Evolutionary conservation across 805 yeast species (phyloP), one percentile per base, ranked within the genome.

Genomic region (Kuraishia ogatae): DNA sequence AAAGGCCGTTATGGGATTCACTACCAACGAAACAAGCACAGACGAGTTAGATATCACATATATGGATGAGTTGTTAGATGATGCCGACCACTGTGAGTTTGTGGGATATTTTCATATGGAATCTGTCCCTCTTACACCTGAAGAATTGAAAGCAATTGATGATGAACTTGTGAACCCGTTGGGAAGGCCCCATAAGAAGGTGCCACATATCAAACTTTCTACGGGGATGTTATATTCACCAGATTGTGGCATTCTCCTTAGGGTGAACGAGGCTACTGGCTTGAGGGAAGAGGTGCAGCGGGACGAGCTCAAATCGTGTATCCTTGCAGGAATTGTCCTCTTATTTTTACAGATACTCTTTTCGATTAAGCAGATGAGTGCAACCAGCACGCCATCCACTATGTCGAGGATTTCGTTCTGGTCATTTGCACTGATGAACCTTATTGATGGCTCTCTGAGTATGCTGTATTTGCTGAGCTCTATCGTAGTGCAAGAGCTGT

Each of bases 211-310:
- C 19, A 71, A 70, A 35, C 62, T 92, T 10, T 66, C 77, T 1
- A 69, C 77, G 11, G 90, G 86, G 6, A 58, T 89, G 15, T 57
- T 89, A 20, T 91, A 88, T 63, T 89, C 97, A 0, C 97, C 97
- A 0, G 96, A 92, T 65, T 92, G 98, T 73, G 96, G 92, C 0
- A 64, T 85, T 2, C 65, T 79, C 1, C 57, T 89, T 3, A 66
- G 69, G 5, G 48, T 79, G 6, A 66, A 66, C 7, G 59, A 63
- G 6, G 67, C 73, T 2, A 54, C 56, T 15, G 97, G 97, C 1
- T 70, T 78, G n/a, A 80, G 83, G 57, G 68, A 72, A 53, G 92
- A 85, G 62, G 74, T 79, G 21, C 70, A 66, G 39, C 63, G 65
- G 48, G 54, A 59, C 3, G 63, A 66, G 53, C 66, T 79, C 46